Conservation (phyloP, 139 green algal genomes). For the Microglena sp. region DNA sequence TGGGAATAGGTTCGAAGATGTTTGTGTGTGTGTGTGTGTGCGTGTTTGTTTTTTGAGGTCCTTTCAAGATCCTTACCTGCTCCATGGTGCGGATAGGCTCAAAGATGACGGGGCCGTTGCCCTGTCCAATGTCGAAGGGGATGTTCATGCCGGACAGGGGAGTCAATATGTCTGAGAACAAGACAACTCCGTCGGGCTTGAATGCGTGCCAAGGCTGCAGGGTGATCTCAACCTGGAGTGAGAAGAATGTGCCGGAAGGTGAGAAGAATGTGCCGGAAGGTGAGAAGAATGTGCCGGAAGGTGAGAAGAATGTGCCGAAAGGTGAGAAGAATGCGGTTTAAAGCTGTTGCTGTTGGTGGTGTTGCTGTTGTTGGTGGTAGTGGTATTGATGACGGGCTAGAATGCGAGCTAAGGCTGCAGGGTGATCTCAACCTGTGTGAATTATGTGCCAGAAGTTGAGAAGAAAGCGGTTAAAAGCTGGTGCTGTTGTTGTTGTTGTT, state of each 20-base stretch:
- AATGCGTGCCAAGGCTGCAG: slow-evolving; percentile 90
- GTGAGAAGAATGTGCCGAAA: no score
- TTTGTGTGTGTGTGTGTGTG: not conserved
- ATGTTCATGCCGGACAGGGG: slow-evolving; percentile 93
- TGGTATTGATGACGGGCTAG: no score
- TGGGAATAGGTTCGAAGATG: not conserved
- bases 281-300: no score
- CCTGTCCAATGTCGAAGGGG: slow-evolving; percentile 77
- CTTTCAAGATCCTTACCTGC: no score
- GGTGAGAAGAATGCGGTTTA: no score
- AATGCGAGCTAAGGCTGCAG: slow-evolving; percentile 79
- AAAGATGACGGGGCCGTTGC: slow-evolving; percentile 78
- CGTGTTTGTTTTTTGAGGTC: no score
- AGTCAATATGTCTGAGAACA: slow-evolving; percentile 94
- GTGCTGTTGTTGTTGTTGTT: no score
- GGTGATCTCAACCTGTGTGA: slow-evolving; percentile 75
- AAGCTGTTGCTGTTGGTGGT: no score
- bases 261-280: no score
- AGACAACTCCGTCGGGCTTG: slow-evolving; percentile 88
- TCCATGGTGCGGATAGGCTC: slow-evolving; percentile 84
- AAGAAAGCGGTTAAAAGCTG: no score
- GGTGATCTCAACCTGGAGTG: slow-evolving; percentile 70
- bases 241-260: not conserved
- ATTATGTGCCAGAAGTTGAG: no score
- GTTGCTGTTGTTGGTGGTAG: no score